phyloP scores from a whole-genome alignment of 1,139 yeast genomes.

The Kodamaea sp. region DNA sequence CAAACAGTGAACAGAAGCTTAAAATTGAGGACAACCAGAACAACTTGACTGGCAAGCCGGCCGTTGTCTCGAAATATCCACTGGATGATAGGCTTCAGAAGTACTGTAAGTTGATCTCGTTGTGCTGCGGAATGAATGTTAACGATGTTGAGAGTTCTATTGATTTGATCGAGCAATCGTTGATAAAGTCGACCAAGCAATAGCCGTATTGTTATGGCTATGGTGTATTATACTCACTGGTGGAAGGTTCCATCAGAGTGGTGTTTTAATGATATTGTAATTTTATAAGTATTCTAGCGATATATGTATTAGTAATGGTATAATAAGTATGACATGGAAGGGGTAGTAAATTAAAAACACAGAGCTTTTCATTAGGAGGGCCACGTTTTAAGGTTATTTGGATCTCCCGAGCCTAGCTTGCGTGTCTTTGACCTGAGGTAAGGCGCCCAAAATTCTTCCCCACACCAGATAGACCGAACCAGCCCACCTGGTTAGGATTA shows the following conservation, averaged over 20 bases:
- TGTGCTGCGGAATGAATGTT: constrained; percentile 48
- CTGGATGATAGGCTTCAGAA: constrained; percentile 40
- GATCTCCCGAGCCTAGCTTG: too few relatives aligned
- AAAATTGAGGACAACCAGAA: constrained; percentile 1
- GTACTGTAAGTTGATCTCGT: constrained; percentile 44
- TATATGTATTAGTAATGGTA: constrained; percentile 1
- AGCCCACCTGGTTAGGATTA: too few relatives aligned
- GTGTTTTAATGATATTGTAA: constrained; percentile 1
- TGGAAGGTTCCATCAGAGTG: too few relatives aligned
- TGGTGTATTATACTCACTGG: too few relatives aligned
- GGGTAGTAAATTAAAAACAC: too few relatives aligned
- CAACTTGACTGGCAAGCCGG: constrained; percentile 6
- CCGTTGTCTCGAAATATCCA: constrained; percentile 30
- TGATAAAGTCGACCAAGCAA: constrained; percentile 16
- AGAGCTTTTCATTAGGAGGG: too few relatives aligned
- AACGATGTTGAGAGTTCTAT: constrained; percentile 44
- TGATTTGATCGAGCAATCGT: constrained; percentile 46
- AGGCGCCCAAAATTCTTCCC: too few relatives aligned
- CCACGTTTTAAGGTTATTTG: too few relatives aligned
- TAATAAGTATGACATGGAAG: too few relatives aligned
- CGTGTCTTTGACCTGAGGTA: too few relatives aligned
- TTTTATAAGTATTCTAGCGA: constrained; percentile 1
- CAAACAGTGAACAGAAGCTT: constrained; percentile 1
- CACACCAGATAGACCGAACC: too few relatives aligned
- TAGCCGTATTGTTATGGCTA: too few relatives aligned